Percentiles rank a stretch among this genome's conserved stretches.
Conservation (phyloP, 306 rosid species). For the Comarum palustre region DNA sequence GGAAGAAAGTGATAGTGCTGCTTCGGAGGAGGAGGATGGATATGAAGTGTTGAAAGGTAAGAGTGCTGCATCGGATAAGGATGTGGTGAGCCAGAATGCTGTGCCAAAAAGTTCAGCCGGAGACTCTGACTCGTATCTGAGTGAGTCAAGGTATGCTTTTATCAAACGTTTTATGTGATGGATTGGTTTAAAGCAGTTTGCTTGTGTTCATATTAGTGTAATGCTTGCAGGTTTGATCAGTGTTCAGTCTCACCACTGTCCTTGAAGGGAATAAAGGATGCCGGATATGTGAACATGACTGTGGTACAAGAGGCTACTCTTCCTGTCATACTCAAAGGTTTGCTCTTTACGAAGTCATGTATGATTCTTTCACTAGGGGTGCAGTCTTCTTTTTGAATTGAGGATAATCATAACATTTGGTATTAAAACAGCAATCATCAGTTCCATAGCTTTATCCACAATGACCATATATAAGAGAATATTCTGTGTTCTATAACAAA, state of each 20-base stretch:
- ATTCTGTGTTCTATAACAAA: neutral
- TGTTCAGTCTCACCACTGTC: constrained; percentile 70
- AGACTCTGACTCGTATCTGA: constrained; percentile 63
- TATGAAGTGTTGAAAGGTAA: constrained; percentile 32
- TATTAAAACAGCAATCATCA: neutral
- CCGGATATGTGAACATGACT: constrained; percentile 93
- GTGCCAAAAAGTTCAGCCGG: constrained; percentile 34
- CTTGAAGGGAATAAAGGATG: constrained; percentile 82
- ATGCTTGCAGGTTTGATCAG: constrained; percentile 67
- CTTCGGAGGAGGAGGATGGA: constrained; percentile 30
- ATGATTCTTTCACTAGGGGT: neutral
- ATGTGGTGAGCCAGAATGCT: constrained; percentile 18
- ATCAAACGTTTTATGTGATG: neutral
- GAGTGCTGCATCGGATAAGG: constrained; percentile 34
- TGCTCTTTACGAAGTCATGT: constrained; percentile 10
- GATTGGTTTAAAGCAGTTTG: neutral
- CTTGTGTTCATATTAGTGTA: constrained; percentile 24
- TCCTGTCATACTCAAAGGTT: constrained; percentile 82
- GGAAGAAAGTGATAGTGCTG: constrained; percentile 47
- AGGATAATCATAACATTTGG: neutral
- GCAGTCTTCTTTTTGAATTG: neutral
- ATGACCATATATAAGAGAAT: constrained; percentile 1
- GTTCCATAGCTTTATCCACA: neutral
- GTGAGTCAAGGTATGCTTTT: constrained; percentile 57
- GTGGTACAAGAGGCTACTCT: constrained; percentile 96